Conservation (phyloP, 108 stramenopile genomes). For the Nitzschia sp. region DNA sequence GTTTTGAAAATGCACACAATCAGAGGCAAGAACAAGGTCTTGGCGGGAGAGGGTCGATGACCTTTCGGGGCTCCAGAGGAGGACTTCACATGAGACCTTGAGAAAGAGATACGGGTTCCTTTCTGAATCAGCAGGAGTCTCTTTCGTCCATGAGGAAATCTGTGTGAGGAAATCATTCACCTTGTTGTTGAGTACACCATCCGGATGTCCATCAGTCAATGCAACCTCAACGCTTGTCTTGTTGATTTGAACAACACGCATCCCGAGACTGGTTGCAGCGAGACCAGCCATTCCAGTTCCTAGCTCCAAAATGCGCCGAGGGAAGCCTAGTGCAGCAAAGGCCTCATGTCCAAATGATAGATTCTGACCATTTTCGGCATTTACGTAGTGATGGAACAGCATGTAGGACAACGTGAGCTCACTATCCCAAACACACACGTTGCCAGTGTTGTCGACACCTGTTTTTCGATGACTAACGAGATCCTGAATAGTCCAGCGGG, state of each 20-base stretch:
- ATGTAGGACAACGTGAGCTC: conserved; percentile 59
- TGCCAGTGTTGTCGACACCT: conserved; percentile 81
- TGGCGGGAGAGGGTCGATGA: neutral
- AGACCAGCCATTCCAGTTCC: conserved; percentile 83
- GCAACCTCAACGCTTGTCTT: conserved; percentile 29
- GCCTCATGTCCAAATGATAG: conserved; percentile 1
- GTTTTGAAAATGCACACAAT: conserved; percentile 82
- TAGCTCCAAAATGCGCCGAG: conserved; percentile 53
- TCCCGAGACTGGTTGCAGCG: conserved; percentile 50
- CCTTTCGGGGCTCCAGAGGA: conserved; percentile 58
- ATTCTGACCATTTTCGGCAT: neutral
- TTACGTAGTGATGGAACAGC: conserved; percentile 27
- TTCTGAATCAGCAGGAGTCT: neutral
- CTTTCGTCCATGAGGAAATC: neutral
- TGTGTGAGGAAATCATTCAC: conserved; percentile 44
- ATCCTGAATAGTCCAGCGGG: conserved; percentile 25
- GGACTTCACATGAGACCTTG: conserved; percentile 22
- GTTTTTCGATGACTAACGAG: conserved; percentile 49
- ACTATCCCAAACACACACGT: conserved; percentile 81
- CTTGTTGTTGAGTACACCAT: conserved; percentile 64
- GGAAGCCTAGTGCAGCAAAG: neutral
- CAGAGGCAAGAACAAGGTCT: conserved; percentile 55
- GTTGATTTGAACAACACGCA: conserved; percentile 2
- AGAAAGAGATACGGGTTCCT: conserved; percentile 15
- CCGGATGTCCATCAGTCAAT: conserved; percentile 76